Conservation (phyloP, 768 basidiomycete species). For the Lactarius indigo region DNA sequence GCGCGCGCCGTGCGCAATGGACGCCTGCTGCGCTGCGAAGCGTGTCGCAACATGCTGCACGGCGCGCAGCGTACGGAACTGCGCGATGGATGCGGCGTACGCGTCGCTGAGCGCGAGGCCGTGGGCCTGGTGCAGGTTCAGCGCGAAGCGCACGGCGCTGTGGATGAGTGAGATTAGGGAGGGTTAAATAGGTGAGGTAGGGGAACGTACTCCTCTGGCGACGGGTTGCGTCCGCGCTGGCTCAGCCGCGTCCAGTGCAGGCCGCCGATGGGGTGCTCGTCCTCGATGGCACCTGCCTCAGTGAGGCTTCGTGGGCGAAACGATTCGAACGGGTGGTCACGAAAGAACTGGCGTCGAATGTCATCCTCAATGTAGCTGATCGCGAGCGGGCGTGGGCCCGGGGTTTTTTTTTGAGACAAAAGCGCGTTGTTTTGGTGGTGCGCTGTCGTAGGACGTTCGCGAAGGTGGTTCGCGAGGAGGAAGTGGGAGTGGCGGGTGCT, state of each 20-base stretch:
- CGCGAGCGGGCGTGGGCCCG: constrained; percentile 41
- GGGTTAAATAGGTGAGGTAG: not conserved
- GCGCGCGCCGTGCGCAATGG: constrained; percentile 63
- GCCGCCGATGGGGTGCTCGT: constrained; percentile 55
- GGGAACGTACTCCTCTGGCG: constrained; percentile 79
- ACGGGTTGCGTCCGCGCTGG: constrained; percentile 80
- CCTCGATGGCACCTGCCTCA: constrained; percentile 59
- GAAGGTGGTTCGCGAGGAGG: constrained; percentile 69
- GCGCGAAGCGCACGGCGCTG: constrained; percentile 78
- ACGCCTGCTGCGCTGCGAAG: constrained; percentile 79
- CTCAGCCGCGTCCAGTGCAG: constrained; percentile 70
- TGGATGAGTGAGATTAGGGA: constrained; percentile 12
- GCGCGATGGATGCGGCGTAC: constrained; percentile 72
- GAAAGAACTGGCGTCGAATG: constrained; percentile 87
- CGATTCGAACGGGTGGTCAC: constrained; percentile 95
- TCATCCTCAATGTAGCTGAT: constrained; percentile 82
- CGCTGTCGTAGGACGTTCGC: constrained; percentile 51
- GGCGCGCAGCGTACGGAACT: constrained; percentile 86
- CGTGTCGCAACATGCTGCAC: constrained; percentile 74
- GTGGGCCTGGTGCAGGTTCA: constrained; percentile 71
- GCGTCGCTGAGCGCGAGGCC: constrained; percentile 66
- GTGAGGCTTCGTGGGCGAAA: constrained; percentile 76
- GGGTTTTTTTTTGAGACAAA: constrained; percentile 9
- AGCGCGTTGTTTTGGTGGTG: constrained; percentile 20
- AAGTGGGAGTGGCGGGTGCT: constrained; percentile 83